Conservation (phyloP, 2,329 filamentous ascomycete genomes). For the Penicillium sp. region DNA sequence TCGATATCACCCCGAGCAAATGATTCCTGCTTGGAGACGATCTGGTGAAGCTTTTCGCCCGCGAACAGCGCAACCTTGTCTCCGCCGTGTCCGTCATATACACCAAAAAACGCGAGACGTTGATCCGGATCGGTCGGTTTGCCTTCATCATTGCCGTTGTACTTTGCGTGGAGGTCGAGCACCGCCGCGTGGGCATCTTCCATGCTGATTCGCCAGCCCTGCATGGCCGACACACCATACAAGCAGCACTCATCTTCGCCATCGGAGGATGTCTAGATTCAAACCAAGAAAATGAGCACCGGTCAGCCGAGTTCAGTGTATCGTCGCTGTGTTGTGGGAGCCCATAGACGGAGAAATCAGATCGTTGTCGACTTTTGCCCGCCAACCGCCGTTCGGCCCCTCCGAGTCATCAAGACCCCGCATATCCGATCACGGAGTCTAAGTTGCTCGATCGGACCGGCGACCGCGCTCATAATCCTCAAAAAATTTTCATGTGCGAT, state of each 20-base stretch:
- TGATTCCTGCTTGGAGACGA: constrained; percentile 87
- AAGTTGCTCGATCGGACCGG: too few relatives aligned
- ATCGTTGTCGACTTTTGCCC: constrained; percentile 1
- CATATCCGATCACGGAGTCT: constrained; percentile 18
- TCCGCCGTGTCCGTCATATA: constrained; percentile 95
- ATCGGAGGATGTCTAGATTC: constrained; percentile 68
- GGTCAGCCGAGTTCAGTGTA: background rate
- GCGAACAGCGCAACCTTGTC: constrained; percentile 93
- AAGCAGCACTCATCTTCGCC: constrained; percentile 89
- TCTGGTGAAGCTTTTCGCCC: constrained; percentile 87
- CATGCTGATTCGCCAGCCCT: constrained; percentile 99
- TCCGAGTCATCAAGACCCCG: constrained; percentile 16
- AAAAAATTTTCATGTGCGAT: too few relatives aligned
- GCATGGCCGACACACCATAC: constrained; percentile 96
- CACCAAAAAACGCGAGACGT: constrained; percentile 89
- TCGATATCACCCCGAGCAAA: constrained; percentile 89
- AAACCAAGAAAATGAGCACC: constrained; percentile 1
- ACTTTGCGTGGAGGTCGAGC: constrained; percentile 71
- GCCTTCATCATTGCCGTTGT: constrained; percentile 45
- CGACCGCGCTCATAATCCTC: too few relatives aligned
- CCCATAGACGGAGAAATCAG: background rate
- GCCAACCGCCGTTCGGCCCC: constrained; percentile 8
- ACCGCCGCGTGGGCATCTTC: constrained; percentile 90
- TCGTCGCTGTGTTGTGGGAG: background rate
- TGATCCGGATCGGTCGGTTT: constrained; percentile 60